Conservation (phyloP, 2,329 filamentous ascomycete species). For the Fusarium domesticum region DNA sequence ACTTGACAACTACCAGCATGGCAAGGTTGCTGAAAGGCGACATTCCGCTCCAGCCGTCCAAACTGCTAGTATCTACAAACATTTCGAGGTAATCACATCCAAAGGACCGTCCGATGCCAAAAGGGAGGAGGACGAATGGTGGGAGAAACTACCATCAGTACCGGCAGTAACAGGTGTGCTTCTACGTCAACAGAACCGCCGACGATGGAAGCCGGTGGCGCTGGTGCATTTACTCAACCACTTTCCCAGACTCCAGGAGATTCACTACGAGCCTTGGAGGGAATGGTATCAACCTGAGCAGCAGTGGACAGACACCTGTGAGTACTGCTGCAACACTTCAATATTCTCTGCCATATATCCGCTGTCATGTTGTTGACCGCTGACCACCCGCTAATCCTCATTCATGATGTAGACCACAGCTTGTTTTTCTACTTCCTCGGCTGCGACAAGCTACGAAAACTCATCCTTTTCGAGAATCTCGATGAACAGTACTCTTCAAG, state of each 20-base stretch:
- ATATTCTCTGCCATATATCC: no score
- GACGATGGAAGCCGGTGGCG: conserved; percentile 33
- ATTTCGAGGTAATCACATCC: conserved; percentile 33
- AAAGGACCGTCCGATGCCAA: conserved; percentile 29
- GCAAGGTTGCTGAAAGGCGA: no score
- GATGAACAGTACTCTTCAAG: conserved; percentile 30
- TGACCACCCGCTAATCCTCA: no score
- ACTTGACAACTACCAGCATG: no score
- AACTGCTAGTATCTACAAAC: no score
- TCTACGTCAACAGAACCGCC: conserved; percentile 38
- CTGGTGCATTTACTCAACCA: conserved; percentile 35
- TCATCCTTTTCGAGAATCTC: conserved; percentile 37
- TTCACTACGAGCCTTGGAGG: conserved; percentile 41
- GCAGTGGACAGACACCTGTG: no score
- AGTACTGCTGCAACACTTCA: no score
- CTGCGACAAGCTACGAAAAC: conserved; percentile 29
- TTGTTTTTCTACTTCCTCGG: no score
- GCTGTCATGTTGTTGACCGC: no score
- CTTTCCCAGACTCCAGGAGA: conserved; percentile 36
- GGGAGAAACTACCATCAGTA: conserved; percentile 33
- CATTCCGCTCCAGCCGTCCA: no score
- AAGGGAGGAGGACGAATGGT: conserved; percentile 32
- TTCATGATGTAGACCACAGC: no score
- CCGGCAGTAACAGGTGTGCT: conserved; percentile 34
- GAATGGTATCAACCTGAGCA: no score